Base-by-base conservation (phyloP, 768 basidiomycete genomes). In the Hypsizygus marmoreus region DNA sequence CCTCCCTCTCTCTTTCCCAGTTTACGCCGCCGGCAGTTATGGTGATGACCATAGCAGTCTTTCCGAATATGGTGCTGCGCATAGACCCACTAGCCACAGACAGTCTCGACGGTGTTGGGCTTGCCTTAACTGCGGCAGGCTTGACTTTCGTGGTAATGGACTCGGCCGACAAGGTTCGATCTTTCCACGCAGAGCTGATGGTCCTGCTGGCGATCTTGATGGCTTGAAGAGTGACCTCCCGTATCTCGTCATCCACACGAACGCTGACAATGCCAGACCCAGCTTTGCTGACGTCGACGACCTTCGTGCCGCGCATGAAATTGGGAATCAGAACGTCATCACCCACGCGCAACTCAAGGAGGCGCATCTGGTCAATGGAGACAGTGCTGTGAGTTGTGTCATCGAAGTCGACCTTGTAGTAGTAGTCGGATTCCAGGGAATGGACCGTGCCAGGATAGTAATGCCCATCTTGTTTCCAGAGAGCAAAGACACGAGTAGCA, bases 401-500 rank as follows among this genome's bases (percentile, higher is more conserved):
- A 55, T 91, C 88, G 58, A 90, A 92, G n/a, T 67, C 65, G 54
- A 92, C 61, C 20, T 56, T 40, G 61, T 80, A 85, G 3, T 55
- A 59, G 24, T 56, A 58, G 20, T 58, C 59, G 19, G 35, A 55
- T 17, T 52, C 45, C 40, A 60, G 51, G 13, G 70, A 67, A 42
- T 80, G 58, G 20, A 87, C 72, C 26, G 64, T 70, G 12, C 87
- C 90, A 13, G 80, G 63, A 58, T 82, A 86, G 64, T 74, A 91
- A 53, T 74, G 73, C 3, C 73, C 75, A 38, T 81, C 80, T 34
- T 67, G 63, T 50, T 70, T 77, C 86, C 86, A 88, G 9, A 84
- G 58, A 7, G 84, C 87, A 54, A 86, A 82, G n/a, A 90, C 83
- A 4, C 79, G 78, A 10, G 82, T 84, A 16, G 76, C 68, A 5